Conservation (phyloP, 768 basidiomycete species). For the Leccinum arenicola region DNA sequence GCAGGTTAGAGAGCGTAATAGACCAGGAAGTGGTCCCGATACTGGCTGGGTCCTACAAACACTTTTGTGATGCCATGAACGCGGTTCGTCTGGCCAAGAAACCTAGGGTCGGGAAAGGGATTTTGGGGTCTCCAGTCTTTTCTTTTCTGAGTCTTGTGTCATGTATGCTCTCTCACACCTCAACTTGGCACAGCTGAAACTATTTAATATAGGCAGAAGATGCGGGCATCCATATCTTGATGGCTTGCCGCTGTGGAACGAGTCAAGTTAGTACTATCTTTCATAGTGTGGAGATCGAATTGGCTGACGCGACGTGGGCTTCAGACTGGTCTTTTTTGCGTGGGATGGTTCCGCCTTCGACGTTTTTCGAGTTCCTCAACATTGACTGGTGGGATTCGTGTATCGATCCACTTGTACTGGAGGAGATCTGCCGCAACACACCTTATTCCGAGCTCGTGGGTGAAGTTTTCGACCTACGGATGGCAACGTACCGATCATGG, state of each 20-base stretch:
- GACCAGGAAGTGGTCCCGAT: slow-evolving; percentile 12
- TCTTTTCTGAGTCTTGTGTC: not conserved
- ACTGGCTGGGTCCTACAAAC: slow-evolving; percentile 5
- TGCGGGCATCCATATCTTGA: not conserved
- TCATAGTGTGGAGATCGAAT: not conserved
- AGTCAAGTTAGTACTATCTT: slow-evolving; percentile 11
- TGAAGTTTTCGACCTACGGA: slow-evolving; percentile 2
- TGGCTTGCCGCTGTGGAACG: slow-evolving; percentile 5
- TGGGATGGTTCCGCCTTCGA: slow-evolving; percentile 10
- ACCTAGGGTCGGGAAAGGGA: not conserved
- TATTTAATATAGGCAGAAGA: not conserved
- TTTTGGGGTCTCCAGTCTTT: not conserved
- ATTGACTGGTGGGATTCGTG: slow-evolving; percentile 16
- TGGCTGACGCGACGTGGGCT: not conserved
- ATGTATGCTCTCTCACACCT: slow-evolving; percentile 6
- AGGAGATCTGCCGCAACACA: slow-evolving; percentile 3
- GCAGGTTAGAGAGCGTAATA: not conserved
- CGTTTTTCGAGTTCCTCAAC: slow-evolving; percentile 9
- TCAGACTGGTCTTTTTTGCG: slow-evolving; percentile 18
- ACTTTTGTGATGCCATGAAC: slow-evolving; percentile 7
- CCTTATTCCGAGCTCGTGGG: slow-evolving; percentile 10
- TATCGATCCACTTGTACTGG: not conserved
- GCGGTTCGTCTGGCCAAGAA: not conserved
- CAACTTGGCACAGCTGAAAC: not conserved
- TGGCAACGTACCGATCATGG: slow-evolving; percentile 5